Base-by-base conservation (phyloP, 345 rosid species). In the Salix viminalis region DNA sequence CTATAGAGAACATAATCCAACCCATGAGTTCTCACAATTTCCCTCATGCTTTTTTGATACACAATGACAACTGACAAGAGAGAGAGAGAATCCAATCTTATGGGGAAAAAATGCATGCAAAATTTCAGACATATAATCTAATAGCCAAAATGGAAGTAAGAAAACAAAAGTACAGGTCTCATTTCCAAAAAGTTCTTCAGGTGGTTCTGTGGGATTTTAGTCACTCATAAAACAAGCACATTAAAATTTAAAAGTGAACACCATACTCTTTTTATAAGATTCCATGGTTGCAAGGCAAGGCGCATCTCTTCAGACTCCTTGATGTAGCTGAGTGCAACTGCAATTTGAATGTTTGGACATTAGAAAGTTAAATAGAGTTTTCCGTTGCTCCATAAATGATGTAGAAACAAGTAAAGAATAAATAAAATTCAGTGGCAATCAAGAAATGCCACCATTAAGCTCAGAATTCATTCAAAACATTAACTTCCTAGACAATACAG, bases 281-380 rank as follows among this genome's bases (percentile, higher is more conserved):
- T 91, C 85, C 89, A 78, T 2, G 95, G 98, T 83, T 88, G 97
- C 97, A 90, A 84, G 65, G 97, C 89, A 37, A 90, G 91, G 74
- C 95, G 91, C 28, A 91, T 77, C 86, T 92, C 94, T 85, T 91
- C 88, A 16, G 96, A 90, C 84, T 96, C 99, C 83, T 83, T 92
- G 61, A 92, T 82, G 75, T 88, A 81, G 66, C 80, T 83, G 71
- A 86, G 86, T 69, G 79, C 81, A 72, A 84, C 97, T 95, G 93
- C 83, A 85, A 62, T 74, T 76, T 24, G 69, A 44, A 81, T 60
- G 14, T 24, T 72, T 18, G 54, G 41, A 54, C 26, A 46, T 61
- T 56, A 19, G 12, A 79, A 65, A 24, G 64, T 64, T 12, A 28
- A 21, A 44, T 61, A 21, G 28, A 71, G 14, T 52, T 36, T 42